Evolutionary conservation across 768 basidiomycete species (phyloP).

Genomic region (Podaxis sp.): DNA sequence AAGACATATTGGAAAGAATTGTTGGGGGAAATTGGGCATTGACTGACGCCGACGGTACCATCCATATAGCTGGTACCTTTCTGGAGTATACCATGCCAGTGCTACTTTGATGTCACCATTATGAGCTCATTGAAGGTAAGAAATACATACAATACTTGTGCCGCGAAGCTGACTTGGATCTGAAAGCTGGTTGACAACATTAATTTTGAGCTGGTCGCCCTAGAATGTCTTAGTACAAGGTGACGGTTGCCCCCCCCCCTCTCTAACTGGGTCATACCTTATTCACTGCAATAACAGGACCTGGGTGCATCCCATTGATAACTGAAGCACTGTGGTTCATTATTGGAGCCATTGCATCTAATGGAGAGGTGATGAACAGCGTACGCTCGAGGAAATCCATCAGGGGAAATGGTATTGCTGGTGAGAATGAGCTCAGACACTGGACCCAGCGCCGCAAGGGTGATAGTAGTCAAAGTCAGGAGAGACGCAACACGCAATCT

Average conservation of each 20-base stretch:
- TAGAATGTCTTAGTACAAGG: background rate
- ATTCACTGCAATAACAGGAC: background rate
- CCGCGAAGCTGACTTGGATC: background rate
- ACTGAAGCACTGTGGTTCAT: background rate
- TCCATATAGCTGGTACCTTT: slow-evolving; percentile 36
- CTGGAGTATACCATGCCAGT: slow-evolving; percentile 44
- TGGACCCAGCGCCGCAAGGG: slow-evolving; percentile 17
- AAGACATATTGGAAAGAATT: slow-evolving; percentile 42
- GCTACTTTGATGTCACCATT: slow-evolving; percentile 28
- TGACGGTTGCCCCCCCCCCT: background rate
- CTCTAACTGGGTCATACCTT: background rate
- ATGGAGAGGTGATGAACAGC: background rate
- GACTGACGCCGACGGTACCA: slow-evolving; percentile 36
- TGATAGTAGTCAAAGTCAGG: background rate
- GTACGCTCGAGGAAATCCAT: slow-evolving; percentile 14
- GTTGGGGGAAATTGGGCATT: slow-evolving; percentile 40
- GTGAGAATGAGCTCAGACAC: slow-evolving; percentile 18
- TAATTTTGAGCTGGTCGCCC: background rate
- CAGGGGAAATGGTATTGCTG: slow-evolving; percentile 23
- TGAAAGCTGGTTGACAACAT: background rate
- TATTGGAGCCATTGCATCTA: background rate
- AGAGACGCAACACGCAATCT: background rate
- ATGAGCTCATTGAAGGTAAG: background rate
- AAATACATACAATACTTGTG: background rate
- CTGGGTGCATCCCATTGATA: background rate